A percentile compares a stretch with the other conserved stretches of the same genome.
phyloP scores from a whole-genome alignment of 345 rosid genomes.

The Ceriops zippeliana region DNA sequence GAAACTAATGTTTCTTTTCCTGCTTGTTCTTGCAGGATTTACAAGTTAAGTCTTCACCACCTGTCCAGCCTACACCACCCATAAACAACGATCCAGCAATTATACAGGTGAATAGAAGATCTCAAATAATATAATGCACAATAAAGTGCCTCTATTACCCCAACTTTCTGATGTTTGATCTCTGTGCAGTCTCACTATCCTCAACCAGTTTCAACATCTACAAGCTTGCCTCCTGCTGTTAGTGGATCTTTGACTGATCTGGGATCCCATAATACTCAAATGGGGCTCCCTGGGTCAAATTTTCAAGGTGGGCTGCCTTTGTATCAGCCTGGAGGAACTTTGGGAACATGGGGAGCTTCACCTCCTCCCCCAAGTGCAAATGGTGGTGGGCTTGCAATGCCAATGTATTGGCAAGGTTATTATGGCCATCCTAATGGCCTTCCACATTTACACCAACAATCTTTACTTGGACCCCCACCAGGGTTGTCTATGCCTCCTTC shows the following conservation, averaged over 20 bases:
- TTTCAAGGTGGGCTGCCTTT: slow-evolving; percentile 69
- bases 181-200: slow-evolving; percentile 86
- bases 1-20: neutral
- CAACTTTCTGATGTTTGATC: slow-evolving; percentile 4
- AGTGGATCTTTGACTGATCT: slow-evolving; percentile 53
- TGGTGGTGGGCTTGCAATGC: slow-evolving; percentile 64
- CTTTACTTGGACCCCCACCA: slow-evolving; percentile 72
- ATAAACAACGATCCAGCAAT: slow-evolving; percentile 90
- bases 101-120: slow-evolving; percentile 57
- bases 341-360: slow-evolving; percentile 79
- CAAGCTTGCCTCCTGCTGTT: slow-evolving; percentile 54
- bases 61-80: slow-evolving; percentile 62
- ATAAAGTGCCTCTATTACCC: neutral
- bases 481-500: slow-evolving; percentile 65
- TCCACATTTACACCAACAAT: slow-evolving; percentile 78
- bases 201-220: slow-evolving; percentile 51
- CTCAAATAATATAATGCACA: slow-evolving; percentile 4
- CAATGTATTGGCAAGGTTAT: slow-evolving; percentile 92
- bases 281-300: slow-evolving; percentile 60
- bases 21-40: slow-evolving; percentile 53
- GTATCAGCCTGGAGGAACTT: slow-evolving; percentile 83
- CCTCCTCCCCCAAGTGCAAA: slow-evolving; percentile 59
- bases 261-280: slow-evolving; percentile 48
- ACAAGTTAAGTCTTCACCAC: slow-evolving; percentile 91
- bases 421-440: slow-evolving; percentile 75